Percentiles rank a stretch among this genome's conserved stretches.
Evolutionary conservation across 495 filamentous ascomycete genomes (phyloP).

Genomic region (Podospora conica): DNA sequence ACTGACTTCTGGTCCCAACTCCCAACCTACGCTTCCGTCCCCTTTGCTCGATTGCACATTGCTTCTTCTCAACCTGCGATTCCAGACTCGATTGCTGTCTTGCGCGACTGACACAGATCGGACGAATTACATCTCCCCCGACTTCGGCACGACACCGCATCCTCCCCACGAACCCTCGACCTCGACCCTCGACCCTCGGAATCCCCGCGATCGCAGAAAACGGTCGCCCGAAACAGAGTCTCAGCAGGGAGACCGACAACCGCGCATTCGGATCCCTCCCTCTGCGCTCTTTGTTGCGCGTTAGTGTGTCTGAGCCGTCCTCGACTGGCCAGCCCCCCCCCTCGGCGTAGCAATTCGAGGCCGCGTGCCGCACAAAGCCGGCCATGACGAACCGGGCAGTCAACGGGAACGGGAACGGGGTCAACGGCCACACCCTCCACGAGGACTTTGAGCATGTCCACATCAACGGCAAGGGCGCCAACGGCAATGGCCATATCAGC

Average conservation of each 20-base stretch:
- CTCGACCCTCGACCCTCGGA: background rate
- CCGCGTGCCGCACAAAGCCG: conserved; percentile 2
- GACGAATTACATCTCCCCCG: background rate
- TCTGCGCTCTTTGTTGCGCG: background rate
- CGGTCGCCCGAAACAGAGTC: background rate
- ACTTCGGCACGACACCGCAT: background rate
- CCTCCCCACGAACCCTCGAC: background rate
- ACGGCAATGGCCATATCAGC: conserved; percentile 20
- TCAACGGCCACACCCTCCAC: conserved; percentile 27
- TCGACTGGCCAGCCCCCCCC: background rate
- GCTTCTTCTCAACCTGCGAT: background rate
- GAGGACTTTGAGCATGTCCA: background rate
- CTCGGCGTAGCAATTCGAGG: background rate
- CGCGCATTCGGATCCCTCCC: background rate
- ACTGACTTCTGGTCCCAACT: no score
- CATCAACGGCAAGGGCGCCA: conserved; percentile 19
- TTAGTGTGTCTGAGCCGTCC: no score
- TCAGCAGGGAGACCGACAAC: no score
- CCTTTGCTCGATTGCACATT: background rate
- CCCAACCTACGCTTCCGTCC: background rate
- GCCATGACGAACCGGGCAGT: conserved; percentile 6
- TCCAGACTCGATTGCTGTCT: no score
- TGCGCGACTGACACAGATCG: background rate
- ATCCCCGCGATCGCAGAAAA: background rate
- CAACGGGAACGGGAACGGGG: conserved; percentile 22